Evolutionary conservation across 2,329 filamentous ascomycete genomes (phyloP).

Genomic region (Lecanicillium sp.): DNA sequence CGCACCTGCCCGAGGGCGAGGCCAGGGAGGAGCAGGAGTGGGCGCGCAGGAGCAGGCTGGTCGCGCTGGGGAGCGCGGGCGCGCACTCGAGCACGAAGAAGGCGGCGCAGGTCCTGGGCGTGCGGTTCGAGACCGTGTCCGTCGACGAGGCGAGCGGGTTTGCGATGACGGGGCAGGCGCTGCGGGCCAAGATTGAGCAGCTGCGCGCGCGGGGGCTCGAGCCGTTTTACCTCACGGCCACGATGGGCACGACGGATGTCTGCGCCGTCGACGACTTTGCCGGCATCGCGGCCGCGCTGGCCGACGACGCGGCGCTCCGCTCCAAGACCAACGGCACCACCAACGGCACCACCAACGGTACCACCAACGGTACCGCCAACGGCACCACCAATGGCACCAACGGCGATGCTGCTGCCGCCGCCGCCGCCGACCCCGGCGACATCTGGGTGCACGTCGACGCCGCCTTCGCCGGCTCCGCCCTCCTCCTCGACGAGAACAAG

Average conservation of each 20-base stretch:
- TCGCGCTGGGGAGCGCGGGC: slow-evolving; percentile 73
- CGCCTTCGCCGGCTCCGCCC: slow-evolving; percentile 81
- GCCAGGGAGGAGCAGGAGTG: slow-evolving; percentile 66
- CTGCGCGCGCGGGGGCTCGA: slow-evolving; percentile 64
- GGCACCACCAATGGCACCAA: not conserved
- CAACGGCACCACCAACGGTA: not conserved
- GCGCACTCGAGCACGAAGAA: slow-evolving; percentile 84
- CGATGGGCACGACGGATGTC: slow-evolving; percentile 79
- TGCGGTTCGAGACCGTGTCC: slow-evolving; percentile 68
- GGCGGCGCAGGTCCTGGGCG: slow-evolving; percentile 77
- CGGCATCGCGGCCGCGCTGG: slow-evolving; percentile 52
- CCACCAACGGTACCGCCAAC: not conserved
- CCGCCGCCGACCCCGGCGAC: slow-evolving; percentile 32
- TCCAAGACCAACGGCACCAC: slow-evolving; percentile 1
- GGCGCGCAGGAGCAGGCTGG: slow-evolving; percentile 48
- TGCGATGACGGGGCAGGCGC: slow-evolving; percentile 58
- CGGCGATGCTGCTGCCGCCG: not conserved
- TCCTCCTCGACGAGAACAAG: slow-evolving; percentile 76
- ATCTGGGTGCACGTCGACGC: slow-evolving; percentile 94
- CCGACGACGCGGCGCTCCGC: slow-evolving; percentile 13
- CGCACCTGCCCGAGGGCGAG: slow-evolving; percentile 44
- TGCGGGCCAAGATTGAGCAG: slow-evolving; percentile 57
- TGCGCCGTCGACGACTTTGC: slow-evolving; percentile 81
- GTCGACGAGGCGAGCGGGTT: slow-evolving; percentile 59
- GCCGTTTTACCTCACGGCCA: slow-evolving; percentile 82